phyloP scores from a whole-genome alignment of 208 protist genomes.

The Leishmania braziliensis region DNA sequence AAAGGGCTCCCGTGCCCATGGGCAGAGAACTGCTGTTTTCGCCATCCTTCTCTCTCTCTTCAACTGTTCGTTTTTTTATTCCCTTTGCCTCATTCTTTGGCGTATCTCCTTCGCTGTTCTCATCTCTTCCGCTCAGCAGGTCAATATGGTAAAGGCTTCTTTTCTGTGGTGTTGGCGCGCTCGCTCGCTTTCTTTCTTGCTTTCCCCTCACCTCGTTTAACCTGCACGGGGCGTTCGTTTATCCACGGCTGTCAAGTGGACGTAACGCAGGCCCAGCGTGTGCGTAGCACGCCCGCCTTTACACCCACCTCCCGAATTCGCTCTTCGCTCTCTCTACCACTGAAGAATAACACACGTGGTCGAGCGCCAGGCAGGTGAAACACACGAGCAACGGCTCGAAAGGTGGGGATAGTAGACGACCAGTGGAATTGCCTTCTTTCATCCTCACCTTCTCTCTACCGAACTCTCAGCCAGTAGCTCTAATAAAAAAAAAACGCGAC shows the following conservation, averaged over 20 bases:
- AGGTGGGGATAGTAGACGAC: neutral
- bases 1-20: neutral
- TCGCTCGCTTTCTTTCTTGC: neutral
- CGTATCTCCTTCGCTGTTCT: neutral
- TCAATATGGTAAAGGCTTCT: neutral
- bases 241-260: neutral
- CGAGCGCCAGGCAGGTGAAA: neutral
- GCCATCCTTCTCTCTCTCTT: neutral
- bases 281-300: neutral
- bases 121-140: neutral
- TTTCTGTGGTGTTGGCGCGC: neutral
- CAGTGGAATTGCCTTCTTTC: neutral
- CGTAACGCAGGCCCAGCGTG: neutral
- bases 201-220: neutral
- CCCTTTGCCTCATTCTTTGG: neutral
- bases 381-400: neutral
- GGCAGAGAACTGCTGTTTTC: neutral
- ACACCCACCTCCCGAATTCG: neutral
- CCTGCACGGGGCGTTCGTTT: neutral
- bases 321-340: neutral
- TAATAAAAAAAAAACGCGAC: neutral
- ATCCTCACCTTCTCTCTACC: neutral
- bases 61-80: neutral
- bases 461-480: neutral
- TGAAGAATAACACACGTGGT: neutral